Evolutionary conservation across 306 rosid species (phyloP).

Genomic region (Ormosia semicastrata): DNA sequence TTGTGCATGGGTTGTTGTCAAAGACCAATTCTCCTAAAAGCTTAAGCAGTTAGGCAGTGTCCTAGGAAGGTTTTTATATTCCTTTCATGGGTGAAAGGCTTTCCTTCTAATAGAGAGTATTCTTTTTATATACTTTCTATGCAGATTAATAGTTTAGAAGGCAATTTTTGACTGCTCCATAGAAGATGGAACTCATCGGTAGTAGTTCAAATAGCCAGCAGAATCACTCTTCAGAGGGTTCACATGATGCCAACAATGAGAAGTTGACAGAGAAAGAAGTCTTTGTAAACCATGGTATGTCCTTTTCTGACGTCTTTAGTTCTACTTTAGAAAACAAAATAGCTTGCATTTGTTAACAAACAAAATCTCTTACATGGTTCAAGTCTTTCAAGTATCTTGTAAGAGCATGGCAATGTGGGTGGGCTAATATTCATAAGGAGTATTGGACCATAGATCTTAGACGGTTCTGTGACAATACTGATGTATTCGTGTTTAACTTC

Average conservation of each 20-base stretch:
- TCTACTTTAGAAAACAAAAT: neutral
- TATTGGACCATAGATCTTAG: neutral
- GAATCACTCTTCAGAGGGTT: slow-evolving; percentile 35
- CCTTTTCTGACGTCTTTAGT: neutral
- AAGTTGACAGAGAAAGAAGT: slow-evolving; percentile 33
- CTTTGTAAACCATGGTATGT: slow-evolving; percentile 52
- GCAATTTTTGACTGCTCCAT: slow-evolving; percentile 33
- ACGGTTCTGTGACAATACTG: neutral
- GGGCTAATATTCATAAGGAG: too few relatives aligned
- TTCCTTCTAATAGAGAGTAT: neutral
- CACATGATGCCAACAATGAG: slow-evolving; percentile 23
- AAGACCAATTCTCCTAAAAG: neutral
- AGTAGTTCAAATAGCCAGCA: slow-evolving; percentile 39
- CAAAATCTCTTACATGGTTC: neutral
- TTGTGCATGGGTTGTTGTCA: neutral
- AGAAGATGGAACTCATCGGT: slow-evolving; percentile 46
- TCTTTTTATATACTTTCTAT: slow-evolving; percentile 20
- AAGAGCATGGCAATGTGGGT: neutral
- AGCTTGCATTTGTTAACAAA: neutral
- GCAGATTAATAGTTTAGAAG: slow-evolving; percentile 31
- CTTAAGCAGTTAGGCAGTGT: neutral
- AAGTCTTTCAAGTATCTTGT: neutral
- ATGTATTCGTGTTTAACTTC: neutral
- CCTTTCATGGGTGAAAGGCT: neutral
- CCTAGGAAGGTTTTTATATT: neutral